Conservation (phyloP, 495 filamentous ascomycete genomes). For the Penicillium odoratum region DNA sequence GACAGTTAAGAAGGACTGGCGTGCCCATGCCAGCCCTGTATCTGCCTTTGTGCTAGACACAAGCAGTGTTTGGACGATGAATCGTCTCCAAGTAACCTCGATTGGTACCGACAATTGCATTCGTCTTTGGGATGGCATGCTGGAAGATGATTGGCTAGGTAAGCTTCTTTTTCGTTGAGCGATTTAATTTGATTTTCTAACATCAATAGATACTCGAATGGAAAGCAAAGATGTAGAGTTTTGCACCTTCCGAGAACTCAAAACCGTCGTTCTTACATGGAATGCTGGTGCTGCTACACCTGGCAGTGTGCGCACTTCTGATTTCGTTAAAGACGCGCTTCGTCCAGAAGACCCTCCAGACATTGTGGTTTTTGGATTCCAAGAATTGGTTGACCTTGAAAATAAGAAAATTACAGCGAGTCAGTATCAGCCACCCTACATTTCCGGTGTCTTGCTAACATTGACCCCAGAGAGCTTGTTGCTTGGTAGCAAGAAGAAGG, state of each 20-base stretch:
- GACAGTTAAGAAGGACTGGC: conserved; percentile 91
- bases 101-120: conserved; percentile 85
- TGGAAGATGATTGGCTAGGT: conserved; percentile 92
- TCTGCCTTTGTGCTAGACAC: conserved; percentile 73
- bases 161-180: conserved; percentile 22
- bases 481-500: conserved; percentile 76
- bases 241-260: conserved; percentile 80
- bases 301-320: conserved; percentile 69
- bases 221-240: conserved; percentile 76
- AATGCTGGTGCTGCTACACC: conserved; percentile 94
- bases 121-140: conserved; percentile 87
- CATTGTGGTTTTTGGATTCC: conserved; percentile 94
- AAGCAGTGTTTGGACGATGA: conserved; percentile 83
- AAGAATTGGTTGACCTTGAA: conserved; percentile 94
- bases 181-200: conserved; percentile 26
- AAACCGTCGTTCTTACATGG: conserved; percentile 82
- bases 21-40: conserved; percentile 81
- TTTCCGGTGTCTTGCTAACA: conserved; percentile 22
- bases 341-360: conserved; percentile 74
- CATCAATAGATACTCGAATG: conserved; percentile 71
- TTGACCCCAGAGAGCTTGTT: conserved; percentile 60
- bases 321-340: conserved; percentile 76
- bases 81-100: conserved; percentile 82
- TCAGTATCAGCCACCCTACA: conserved; percentile 37
- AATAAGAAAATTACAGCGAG: conserved; percentile 97